Evolutionary conservation across 305 asterid genomes (phyloP).

Genomic region (Withania somnifera): DNA sequence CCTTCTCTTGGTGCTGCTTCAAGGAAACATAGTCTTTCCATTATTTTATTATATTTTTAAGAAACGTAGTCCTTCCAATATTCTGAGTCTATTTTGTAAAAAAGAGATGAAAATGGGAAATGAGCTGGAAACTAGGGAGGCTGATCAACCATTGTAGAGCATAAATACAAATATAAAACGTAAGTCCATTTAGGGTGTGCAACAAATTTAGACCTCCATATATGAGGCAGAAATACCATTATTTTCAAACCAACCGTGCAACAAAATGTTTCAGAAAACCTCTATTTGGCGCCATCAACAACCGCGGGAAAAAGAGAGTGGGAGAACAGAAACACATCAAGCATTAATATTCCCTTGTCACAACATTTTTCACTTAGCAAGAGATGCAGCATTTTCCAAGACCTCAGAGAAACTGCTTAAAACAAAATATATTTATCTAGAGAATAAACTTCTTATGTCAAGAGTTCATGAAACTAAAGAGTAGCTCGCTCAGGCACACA

Average conservation of each 20-base stretch:
- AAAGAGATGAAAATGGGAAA: not conserved
- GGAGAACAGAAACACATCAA: not conserved
- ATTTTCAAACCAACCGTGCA: not conserved
- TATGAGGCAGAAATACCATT: not conserved
- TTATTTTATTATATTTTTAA: not conserved
- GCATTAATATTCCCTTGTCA: not conserved
- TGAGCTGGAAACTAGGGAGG: not conserved
- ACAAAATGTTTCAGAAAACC: not conserved
- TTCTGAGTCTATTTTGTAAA: not conserved
- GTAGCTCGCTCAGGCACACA: not conserved
- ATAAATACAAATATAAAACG: not conserved
- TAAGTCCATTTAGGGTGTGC: not conserved
- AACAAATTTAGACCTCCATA: not conserved
- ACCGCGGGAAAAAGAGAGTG: not conserved
- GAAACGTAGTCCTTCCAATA: not conserved
- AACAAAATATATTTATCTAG: not conserved
- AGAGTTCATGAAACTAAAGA: not conserved
- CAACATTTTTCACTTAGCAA: not conserved
- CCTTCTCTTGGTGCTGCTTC: slow-evolving; percentile 54
- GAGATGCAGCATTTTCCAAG: not conserved
- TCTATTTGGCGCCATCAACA: not conserved
- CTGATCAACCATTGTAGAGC: not conserved
- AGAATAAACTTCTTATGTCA: not conserved
- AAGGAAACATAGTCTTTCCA: not conserved
- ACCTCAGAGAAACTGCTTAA: not conserved